These are phyloP conservation scores for Pinus tabuliformis DNA, from an alignment of 75 land plant species.

Conservation along the genomic window DNA sequence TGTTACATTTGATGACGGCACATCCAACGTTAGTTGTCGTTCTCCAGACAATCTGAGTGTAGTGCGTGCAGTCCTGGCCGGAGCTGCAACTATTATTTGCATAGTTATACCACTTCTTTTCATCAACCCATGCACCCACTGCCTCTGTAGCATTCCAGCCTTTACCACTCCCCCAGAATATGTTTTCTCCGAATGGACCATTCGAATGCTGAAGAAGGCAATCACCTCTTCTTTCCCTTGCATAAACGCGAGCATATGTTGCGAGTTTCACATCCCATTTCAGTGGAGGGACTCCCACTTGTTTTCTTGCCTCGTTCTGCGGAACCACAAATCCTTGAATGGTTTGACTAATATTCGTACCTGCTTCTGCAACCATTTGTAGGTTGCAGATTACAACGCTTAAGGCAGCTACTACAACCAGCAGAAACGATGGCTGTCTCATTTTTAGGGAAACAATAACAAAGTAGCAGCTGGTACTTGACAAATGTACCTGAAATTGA, in stretches of 20 bases:
- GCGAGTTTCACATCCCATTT: conserved; percentile 17
- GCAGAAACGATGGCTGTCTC: too few species aligned
- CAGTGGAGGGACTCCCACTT: conserved; percentile 25
- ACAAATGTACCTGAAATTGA: too few species aligned
- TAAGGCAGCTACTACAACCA: too few species aligned
- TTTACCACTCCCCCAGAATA: conserved; percentile 25
- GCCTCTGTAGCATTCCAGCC: conserved; percentile 20
- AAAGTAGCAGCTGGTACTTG: too few species aligned
- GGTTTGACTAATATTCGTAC: too few species aligned
- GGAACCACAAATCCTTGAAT: conserved; percentile 5
- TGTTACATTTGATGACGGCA: conserved; percentile 17
- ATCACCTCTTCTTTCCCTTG: conserved; percentile 3
- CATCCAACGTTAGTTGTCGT: conserved; percentile 18
- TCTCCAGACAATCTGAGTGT: conserved; percentile 39
- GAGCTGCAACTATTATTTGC: conserved; percentile 11
- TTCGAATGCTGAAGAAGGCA: conserved; percentile 23
- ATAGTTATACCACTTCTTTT: conserved; percentile 18
- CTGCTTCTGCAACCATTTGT: too few species aligned
- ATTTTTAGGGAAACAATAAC: too few species aligned
- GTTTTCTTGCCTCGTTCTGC: conserved; percentile 21
- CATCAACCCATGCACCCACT: conserved; percentile 12
- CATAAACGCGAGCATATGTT: conserved; percentile 12
- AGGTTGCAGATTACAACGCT: too few species aligned
- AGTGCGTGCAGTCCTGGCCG: conserved; percentile 21
- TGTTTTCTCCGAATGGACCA: conserved; percentile 25